Percentiles rank a stretch among this genome's conserved stretches.
Conservation (phyloP, 73 alveolate genomes). For the Paramecium caudatum region DNA sequence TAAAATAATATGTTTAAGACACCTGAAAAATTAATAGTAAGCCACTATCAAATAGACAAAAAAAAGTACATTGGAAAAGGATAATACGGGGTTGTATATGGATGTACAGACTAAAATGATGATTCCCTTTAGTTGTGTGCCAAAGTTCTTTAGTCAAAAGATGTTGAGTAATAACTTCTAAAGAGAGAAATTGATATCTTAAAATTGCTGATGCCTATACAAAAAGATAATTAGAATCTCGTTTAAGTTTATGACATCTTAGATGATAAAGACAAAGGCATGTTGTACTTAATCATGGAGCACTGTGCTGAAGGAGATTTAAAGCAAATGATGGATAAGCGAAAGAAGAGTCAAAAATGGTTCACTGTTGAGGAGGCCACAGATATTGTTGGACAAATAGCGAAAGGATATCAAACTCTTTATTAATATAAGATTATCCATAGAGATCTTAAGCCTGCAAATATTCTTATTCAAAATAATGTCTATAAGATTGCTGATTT, state of each 20-base stretch:
- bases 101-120: background rate
- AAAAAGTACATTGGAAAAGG: constrained; percentile 50
- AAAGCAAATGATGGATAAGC: background rate
- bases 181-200: constrained; percentile 43
- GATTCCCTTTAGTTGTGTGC: background rate
- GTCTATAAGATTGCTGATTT: constrained; percentile 76
- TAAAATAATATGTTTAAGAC: background rate
- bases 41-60: background rate
- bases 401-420: constrained; percentile 46
- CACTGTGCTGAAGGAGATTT: constrained; percentile 37
- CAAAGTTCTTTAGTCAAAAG: constrained; percentile 2
- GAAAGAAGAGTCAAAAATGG: background rate
- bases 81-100: constrained; percentile 47
- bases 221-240: background rate
- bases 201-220: background rate
- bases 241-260: constrained; percentile 25
- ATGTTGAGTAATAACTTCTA: constrained; percentile 5
- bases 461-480: constrained; percentile 72
- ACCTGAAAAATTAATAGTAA: background rate
- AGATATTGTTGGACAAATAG: constrained; percentile 44
- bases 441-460: constrained; percentile 82
- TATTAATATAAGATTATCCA: constrained; percentile 55
- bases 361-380: constrained; percentile 66
- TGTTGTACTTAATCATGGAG: constrained; percentile 21
- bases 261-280: background rate